Percentiles rank a stretch among this genome's conserved stretches.
These are phyloP conservation scores for Coemansia sp. DNA, from an alignment of 192 early-diverging fungal species.

Conservation along the genomic window DNA sequence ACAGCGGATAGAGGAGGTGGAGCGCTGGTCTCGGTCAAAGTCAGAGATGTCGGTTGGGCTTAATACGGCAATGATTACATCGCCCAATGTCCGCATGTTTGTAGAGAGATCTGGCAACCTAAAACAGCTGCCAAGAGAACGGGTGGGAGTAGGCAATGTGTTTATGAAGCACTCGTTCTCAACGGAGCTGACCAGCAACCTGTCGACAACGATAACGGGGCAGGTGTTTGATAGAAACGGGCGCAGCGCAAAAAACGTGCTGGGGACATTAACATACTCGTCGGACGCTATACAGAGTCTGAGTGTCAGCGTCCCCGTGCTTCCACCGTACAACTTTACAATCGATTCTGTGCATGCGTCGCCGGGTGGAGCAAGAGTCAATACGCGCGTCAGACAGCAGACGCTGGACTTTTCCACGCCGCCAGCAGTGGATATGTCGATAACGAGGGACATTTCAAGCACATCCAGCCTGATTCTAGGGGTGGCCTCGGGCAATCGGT, in stretches of 20 bases:
- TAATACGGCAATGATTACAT: constrained; percentile 55
- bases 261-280: constrained; percentile 76
- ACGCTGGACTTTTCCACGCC: constrained; percentile 60
- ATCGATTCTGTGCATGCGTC: constrained; percentile 57
- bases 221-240: constrained; percentile 66
- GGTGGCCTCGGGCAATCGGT: constrained; percentile 67
- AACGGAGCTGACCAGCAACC: constrained; percentile 56
- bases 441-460: constrained; percentile 62
- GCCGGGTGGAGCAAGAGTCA: constrained; percentile 12
- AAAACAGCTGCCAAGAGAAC: constrained; percentile 16
- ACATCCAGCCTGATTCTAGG: constrained; percentile 73
- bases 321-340: constrained; percentile 59
- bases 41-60: constrained; percentile 33
- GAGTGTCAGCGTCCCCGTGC: constrained; percentile 59
- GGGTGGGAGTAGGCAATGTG: constrained; percentile 46
- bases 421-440: constrained; percentile 65
- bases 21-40: constrained; percentile 64
- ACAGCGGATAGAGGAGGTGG: constrained; percentile 63
- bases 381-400: constrained; percentile 49
- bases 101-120: constrained; percentile 17
- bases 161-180: constrained; percentile 62
- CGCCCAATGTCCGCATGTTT: constrained; percentile 42
- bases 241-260: constrained; percentile 69
- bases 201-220: constrained; percentile 57
- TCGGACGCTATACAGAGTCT: constrained; percentile 50